phyloP scores from a whole-genome alignment of 805 yeast species.

The Ogataea pilisensis region DNA sequence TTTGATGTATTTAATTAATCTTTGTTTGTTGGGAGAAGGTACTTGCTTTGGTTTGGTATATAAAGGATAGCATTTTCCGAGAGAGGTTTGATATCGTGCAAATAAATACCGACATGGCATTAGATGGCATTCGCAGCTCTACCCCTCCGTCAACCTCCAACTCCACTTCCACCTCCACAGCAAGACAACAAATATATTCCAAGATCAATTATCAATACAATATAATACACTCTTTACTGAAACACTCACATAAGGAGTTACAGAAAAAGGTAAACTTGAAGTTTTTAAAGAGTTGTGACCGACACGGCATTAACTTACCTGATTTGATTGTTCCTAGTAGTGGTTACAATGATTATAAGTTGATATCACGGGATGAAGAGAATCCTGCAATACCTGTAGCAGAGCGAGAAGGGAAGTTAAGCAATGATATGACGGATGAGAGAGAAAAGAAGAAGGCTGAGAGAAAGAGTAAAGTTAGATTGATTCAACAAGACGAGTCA shows the following conservation, averaged over 20 bases:
- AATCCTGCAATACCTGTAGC: not conserved
- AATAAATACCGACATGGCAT: too few species aligned
- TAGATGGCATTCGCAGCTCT: too few species aligned
- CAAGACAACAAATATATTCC: conserved; percentile 2
- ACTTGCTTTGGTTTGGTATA: too few species aligned
- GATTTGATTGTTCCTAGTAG: conserved; percentile 7
- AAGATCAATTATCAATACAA: conserved; percentile 17
- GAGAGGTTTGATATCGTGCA: too few species aligned
- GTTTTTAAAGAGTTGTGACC: conserved; percentile 10
- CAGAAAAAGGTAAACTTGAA: conserved; percentile 17
- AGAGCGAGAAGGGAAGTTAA: not conserved
- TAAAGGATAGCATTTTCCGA: too few species aligned
- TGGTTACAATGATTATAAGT: not conserved
- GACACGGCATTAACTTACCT: conserved; percentile 15
- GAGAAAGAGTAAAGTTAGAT: not conserved
- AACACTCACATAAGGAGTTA: conserved; percentile 1
- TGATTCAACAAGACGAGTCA: conserved; percentile 5
- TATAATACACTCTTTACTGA: conserved; percentile 12
- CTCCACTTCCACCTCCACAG: too few species aligned
- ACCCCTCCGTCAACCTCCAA: too few species aligned
- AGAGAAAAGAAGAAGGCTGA: not conserved
- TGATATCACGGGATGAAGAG: too few species aligned
- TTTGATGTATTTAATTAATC: too few species aligned
- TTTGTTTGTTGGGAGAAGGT: too few species aligned
- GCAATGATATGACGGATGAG: not conserved